Evolutionary conservation across 2,329 filamentous ascomycete genomes (phyloP).

Genomic region (Rhynchosporium secalis): DNA sequence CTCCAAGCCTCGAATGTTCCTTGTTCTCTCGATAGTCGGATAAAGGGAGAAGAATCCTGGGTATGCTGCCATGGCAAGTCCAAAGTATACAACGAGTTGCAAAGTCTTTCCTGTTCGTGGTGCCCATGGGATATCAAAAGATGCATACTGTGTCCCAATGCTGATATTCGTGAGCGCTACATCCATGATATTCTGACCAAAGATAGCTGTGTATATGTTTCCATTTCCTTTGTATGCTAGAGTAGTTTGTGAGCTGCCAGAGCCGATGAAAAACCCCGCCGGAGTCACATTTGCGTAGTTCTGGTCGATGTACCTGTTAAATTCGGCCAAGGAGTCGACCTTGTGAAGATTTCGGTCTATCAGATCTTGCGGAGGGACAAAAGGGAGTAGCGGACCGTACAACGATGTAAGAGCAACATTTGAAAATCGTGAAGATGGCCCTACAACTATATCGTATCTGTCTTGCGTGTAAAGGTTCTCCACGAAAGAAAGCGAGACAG

Average conservation of each 20-base stretch:
- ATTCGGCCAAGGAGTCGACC: constrained; percentile 66
- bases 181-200: constrained; percentile 64
- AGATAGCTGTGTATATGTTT: constrained; percentile 56
- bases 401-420: constrained; percentile 28
- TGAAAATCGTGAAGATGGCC: constrained; percentile 47
- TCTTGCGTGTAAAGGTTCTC: constrained; percentile 31
- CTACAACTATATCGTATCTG: constrained; percentile 41
- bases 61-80: constrained; percentile 73
- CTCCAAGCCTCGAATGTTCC: constrained; percentile 79
- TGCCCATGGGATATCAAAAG: constrained; percentile 73
- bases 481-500: constrained; percentile 44
- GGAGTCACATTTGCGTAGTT: constrained; percentile 70
- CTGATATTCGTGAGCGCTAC: constrained; percentile 65
- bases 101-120: constrained; percentile 70
- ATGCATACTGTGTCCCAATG: constrained; percentile 70
- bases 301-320: constrained; percentile 63
- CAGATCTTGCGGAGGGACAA: constrained; percentile 24
- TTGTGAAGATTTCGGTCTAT: constrained; percentile 28
- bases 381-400: constrained; percentile 30
- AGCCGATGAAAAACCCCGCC: constrained; percentile 77
- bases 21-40: constrained; percentile 77
- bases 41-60: constrained; percentile 89
- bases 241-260: constrained; percentile 58
- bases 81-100: constrained; percentile 79
- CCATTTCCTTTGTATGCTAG: constrained; percentile 71